Evolutionary conservation across 2,329 filamentous ascomycete species (phyloP).

Genomic region (Aspergillus pseudonomiae): DNA sequence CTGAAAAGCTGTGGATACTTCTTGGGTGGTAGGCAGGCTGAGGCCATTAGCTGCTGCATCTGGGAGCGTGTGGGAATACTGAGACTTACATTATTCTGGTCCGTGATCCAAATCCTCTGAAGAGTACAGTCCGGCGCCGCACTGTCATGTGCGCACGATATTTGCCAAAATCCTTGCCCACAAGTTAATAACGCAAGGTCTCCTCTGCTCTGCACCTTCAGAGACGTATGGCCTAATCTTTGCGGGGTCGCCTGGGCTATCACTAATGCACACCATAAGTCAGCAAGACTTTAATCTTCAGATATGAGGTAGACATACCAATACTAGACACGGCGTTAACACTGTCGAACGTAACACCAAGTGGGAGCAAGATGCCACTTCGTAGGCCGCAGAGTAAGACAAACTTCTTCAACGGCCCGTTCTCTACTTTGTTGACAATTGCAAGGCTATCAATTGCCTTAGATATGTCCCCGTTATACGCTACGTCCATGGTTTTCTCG

Average conservation of each 20-base stretch:
- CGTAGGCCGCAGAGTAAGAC: constrained; percentile 50
- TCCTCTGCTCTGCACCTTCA: constrained; percentile 37
- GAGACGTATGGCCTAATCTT: constrained; percentile 41
- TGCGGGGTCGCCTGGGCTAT: constrained; percentile 34
- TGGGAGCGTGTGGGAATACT: neutral
- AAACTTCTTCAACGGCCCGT: constrained; percentile 17
- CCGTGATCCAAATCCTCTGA: constrained; percentile 45
- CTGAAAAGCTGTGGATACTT: constrained; percentile 38
- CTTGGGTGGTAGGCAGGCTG: constrained; percentile 44
- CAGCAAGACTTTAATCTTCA: constrained; percentile 12
- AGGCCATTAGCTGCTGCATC: constrained; percentile 16
- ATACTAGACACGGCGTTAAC: constrained; percentile 26
- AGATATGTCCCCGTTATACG: constrained; percentile 31
- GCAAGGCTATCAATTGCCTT: constrained; percentile 41
- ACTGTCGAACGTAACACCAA: constrained; percentile 32
- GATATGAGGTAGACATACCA: constrained; percentile 24
- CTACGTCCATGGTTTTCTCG: constrained; percentile 29
- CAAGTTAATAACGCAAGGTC: constrained; percentile 39
- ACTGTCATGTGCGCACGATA: constrained; percentile 31
- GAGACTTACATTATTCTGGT: constrained; percentile 44
- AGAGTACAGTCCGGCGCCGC: constrained; percentile 31
- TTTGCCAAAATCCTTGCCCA: constrained; percentile 42
- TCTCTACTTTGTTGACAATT: constrained; percentile 25
- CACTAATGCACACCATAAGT: constrained; percentile 25
- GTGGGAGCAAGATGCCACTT: constrained; percentile 46